Evolutionary conservation across 1,139 yeast genomes (phyloP).

Genomic region (Diutina neorugosa): DNA sequence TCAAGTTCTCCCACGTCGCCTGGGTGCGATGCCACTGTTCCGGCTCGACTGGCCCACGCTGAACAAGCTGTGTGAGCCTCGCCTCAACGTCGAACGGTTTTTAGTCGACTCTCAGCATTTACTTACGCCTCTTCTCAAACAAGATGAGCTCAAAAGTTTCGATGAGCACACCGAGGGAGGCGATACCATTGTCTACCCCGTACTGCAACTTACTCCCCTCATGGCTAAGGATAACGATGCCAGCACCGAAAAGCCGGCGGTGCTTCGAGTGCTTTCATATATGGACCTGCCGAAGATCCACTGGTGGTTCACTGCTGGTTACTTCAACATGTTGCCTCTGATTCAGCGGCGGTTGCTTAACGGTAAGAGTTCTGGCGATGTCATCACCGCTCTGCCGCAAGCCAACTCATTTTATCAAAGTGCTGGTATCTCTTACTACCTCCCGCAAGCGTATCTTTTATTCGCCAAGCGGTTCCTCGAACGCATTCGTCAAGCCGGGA

Average conservation of each 20-base stretch:
- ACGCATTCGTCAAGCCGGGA: conserved; percentile 34
- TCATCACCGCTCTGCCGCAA: conserved; percentile 82
- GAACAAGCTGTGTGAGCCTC: conserved; percentile 68
- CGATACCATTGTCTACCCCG: conserved; percentile 77
- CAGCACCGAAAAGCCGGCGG: conserved; percentile 73
- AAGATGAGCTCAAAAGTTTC: conserved; percentile 22
- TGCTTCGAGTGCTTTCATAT: conserved; percentile 47
- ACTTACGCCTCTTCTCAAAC: conserved; percentile 45
- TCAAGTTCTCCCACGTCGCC: conserved; percentile 30
- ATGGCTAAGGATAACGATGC: conserved; percentile 40
- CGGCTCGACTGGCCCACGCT: conserved; percentile 62
- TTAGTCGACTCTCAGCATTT: conserved; percentile 44
- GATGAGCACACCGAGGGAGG: conserved; percentile 22
- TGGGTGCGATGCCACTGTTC: conserved; percentile 31
- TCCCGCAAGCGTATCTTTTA: conserved; percentile 82
- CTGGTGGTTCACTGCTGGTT: conserved; percentile 95
- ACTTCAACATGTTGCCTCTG: conserved; percentile 80
- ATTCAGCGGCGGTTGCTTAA: conserved; percentile 49
- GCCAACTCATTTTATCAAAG: conserved; percentile 92
- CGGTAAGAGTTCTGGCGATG: conserved; percentile 52
- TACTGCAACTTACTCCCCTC: conserved; percentile 83
- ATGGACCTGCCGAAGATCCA: conserved; percentile 42
- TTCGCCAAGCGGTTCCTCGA: conserved; percentile 61
- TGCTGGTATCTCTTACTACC: conserved; percentile 64
- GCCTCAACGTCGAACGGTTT: conserved; percentile 43